Percentiles rank a stretch among this genome's conserved stretches.
phyloP scores from a whole-genome alignment of 2,329 filamentous ascomycete species.

The Hypoxylon sp. region DNA sequence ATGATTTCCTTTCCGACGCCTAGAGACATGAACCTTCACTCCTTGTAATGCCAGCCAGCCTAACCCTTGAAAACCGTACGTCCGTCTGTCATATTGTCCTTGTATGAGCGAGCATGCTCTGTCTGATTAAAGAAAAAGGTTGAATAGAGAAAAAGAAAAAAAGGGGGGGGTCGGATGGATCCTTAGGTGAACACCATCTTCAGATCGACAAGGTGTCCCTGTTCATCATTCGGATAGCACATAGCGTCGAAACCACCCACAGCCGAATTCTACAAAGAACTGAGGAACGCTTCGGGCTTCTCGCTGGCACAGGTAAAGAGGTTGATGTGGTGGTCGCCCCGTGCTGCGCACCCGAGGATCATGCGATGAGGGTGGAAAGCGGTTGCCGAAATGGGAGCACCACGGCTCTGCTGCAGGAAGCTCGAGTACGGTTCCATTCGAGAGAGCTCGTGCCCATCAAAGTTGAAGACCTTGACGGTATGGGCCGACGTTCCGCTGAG shows the following conservation, averaged over 20 bases:
- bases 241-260: neutral
- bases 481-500: constrained; percentile 85
- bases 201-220: too few relatives aligned
- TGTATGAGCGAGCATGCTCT: neutral
- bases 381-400: constrained; percentile 83
- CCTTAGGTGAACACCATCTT: neutral
- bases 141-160: neutral
- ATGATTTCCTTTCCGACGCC: neutral
- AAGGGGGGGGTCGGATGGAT: neutral
- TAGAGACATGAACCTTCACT: neutral
- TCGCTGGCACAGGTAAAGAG: constrained; percentile 76
- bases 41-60: neutral
- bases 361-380: constrained; percentile 96
- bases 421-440: constrained; percentile 89
- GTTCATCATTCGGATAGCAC: neutral
- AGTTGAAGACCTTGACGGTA: constrained; percentile 90
- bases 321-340: constrained; percentile 90
- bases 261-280: constrained; percentile 29
- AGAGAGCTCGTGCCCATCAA: constrained; percentile 80
- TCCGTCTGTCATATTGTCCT: neutral
- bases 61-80: neutral
- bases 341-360: constrained; percentile 85
- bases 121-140: too few relatives aligned
- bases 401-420: constrained; percentile 82
- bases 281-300: constrained; percentile 42